Base-by-base conservation (phyloP, 1,284 basidiomycete species). In the Puccinia novopanici region DNA sequence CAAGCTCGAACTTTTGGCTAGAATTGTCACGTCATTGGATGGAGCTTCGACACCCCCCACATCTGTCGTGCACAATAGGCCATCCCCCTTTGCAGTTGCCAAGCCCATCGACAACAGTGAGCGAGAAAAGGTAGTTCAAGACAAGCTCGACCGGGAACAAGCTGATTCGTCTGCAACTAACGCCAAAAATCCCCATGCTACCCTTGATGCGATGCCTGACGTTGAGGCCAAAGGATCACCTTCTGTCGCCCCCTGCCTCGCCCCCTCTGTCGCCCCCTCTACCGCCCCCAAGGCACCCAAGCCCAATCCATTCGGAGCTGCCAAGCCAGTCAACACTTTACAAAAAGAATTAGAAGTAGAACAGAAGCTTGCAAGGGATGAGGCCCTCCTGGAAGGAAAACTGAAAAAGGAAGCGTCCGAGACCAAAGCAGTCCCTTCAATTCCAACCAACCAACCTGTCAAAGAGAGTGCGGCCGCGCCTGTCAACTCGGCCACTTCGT, bases 281-380 rank as follows among this genome's bases (percentile, higher is more conserved):
- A 27, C 63, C 42, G 61, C 59, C 15, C 67, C 75, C 22, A 68
- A 68, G 40, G 65, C 54, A 19, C 45, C 63, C 34, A 78, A 78
- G 22, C 61, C 75, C 37, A 78, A 70, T 34, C 75, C 75, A 22
- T 78, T 78, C 30, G 75, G 75, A 19, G 75, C 75, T 42, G 75
- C 75, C 48, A 78, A 71, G 52, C 75, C 75, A 12, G 75, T 78
- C 8, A 65, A 78, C 40, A 78, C 75, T 37, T 40, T 78, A 40
- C 52, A 40, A 68, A 78, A 78, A 70, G 75, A 78, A 67, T 42
- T 78, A 40, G 65, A 78, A 67, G 42, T 78, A 42, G 75, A 78
- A 48, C 42, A 78, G 55, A 78, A 78, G 55, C 65, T 78, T 40
- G 50, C 55, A 70, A 70, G 55, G 40, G 75, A 78, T 37, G 70